Evolutionary conservation across 129 eudicot genomes (phyloP).

Genomic region (Saposhnikovia divaricata): DNA sequence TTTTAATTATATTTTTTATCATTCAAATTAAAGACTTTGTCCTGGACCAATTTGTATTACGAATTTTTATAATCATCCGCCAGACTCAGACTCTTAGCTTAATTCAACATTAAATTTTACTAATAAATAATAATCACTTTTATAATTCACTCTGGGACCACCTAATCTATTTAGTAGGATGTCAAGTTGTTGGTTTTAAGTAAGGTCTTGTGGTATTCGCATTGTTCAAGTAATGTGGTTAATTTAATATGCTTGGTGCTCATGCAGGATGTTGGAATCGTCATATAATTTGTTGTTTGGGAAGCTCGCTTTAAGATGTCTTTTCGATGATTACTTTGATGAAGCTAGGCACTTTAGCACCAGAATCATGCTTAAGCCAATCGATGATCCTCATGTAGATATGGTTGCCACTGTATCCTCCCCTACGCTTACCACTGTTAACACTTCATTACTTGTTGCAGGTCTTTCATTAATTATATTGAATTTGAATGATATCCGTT

Average conservation of each 20-base stretch:
- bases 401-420: slow-evolving; percentile 85
- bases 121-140: too few relatives aligned
- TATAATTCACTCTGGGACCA: too few relatives aligned
- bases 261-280: slow-evolving; percentile 91
- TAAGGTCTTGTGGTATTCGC: too few relatives aligned
- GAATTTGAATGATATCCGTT: too few relatives aligned
- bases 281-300: slow-evolving; percentile 89
- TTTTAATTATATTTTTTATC: too few relatives aligned
- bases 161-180: too few relatives aligned
- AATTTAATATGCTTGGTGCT: slow-evolving; percentile 11
- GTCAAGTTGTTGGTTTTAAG: too few relatives aligned
- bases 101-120: too few relatives aligned
- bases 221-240: slow-evolving; percentile 2
- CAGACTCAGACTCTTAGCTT: too few relatives aligned
- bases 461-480: neutral
- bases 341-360: slow-evolving; percentile 77
- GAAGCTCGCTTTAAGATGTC: slow-evolving; percentile 70
- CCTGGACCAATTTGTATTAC: too few relatives aligned
- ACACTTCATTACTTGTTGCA: neutral
- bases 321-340: slow-evolving; percentile 87
- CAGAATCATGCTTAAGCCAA: slow-evolving; percentile 79
- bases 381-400: slow-evolving; percentile 93
- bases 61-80: too few relatives aligned
- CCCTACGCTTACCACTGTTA: neutral
- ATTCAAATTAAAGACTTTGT: too few relatives aligned